Evolutionary conservation across 768 basidiomycete genomes (phyloP), one percentile per base, ranked within the genome.

Genomic region (Termitomyces titanicus): DNA sequence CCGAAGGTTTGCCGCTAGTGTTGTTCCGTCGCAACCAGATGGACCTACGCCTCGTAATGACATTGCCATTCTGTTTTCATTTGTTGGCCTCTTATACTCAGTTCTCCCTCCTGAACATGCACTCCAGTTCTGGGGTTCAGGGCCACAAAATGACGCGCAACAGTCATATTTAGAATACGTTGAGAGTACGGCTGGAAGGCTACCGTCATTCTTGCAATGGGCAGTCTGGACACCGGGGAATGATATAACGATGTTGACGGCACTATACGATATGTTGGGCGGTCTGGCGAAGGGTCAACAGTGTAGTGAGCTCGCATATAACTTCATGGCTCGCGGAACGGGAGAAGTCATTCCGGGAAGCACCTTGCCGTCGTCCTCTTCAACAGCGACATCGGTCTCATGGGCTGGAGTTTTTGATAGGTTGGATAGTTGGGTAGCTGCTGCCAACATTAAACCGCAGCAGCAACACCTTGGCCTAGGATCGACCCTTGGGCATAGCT

Each of bases 121-220:
- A 0, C 74, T 94, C 42, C 91, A 92, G 63, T 96, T 90, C 69
- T 97, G 94, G 94, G 84, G 85, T 9, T 82, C 85, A 2, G 78
- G 80, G 0, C 79, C 79, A 3, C 74, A 73, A 3, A 65, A 65
- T 37, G 79, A 80, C 6, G 51, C 71, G 12, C 70, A 70, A 25
- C 66, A 75, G 12, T 72, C 80, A 3, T 88, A 88, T 63, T 66
- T 83, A 57, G 84, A 89, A 60, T 69, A 71, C 34, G 62, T 79
- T 0, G 90, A 92, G 62, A 75, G 79, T n/a, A 81, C 78, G 2
- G 70, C 79, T 24, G 84, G 81, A 1, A 81, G 85, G 55, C 74
- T 92, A 0, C 83, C 85, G 1, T 79, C 84, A 1, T 95, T 96
- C 68, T 72, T 96, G 46, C 89, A 92, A 55, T 96, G 93, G 94